Evolutionary conservation across 192 early-diverging fungal genomes (phyloP).

Genomic region (Podila epicladia): DNA sequence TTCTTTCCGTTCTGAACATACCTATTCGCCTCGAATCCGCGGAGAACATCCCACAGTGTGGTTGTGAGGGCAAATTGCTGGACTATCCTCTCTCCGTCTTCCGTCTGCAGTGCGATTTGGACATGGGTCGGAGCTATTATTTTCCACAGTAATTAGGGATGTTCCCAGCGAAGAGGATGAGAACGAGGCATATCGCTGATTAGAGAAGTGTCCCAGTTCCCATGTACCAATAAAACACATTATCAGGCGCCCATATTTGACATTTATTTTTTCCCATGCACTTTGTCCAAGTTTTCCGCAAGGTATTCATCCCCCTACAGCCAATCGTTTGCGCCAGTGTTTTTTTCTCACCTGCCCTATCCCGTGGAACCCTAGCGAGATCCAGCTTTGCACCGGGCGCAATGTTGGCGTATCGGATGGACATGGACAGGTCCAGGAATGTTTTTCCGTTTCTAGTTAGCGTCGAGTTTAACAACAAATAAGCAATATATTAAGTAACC

Average conservation of each 20-base stretch:
- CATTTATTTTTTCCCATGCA: too few species aligned
- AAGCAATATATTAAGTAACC: too few species aligned
- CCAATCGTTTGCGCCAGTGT: neutral
- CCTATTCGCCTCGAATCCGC: constrained; percentile 65
- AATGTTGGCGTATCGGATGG: constrained; percentile 84
- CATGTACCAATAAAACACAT: neutral
- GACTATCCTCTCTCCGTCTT: constrained; percentile 72
- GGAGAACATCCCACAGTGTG: constrained; percentile 78
- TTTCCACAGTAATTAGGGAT: neutral
- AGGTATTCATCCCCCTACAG: neutral
- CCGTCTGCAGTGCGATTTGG: constrained; percentile 79
- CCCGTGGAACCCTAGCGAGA: constrained; percentile 50
- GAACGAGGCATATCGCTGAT: neutral
- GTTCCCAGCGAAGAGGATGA: neutral
- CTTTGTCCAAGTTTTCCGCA: too few species aligned
- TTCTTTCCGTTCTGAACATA: constrained; percentile 13
- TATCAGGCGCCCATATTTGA: neutral
- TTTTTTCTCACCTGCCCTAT: constrained; percentile 41
- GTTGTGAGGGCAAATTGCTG: constrained; percentile 64
- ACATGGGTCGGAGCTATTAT: constrained; percentile 48
- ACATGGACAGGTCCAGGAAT: constrained; percentile 74
- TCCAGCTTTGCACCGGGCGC: constrained; percentile 81
- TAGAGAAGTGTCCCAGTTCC: neutral
- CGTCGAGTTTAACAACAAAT: neutral
- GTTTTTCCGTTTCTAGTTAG: constrained; percentile 60